Evolutionary conservation across 495 filamentous ascomycete genomes (phyloP), one percentile per base, ranked within the genome.

Genomic region (Lasiosphaeria miniovina): DNA sequence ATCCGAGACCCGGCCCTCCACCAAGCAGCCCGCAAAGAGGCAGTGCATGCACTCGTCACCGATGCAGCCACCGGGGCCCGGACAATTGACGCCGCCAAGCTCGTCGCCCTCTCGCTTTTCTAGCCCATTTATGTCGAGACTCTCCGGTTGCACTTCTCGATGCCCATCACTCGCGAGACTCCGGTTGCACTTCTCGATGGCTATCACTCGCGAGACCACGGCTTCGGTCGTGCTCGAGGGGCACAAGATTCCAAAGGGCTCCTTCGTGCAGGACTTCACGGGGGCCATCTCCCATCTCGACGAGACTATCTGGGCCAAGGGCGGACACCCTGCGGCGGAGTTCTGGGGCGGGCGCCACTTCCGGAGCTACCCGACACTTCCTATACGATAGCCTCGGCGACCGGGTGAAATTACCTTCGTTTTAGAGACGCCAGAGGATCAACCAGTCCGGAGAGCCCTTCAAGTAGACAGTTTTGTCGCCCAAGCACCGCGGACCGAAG

Each of bases 291-390:
- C 64, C 4, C 69, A 73, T 24, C 57, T 49, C 24, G 65, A 70
- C 10, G 67, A 70, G 10, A 43, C 48, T 3, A 45, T 68, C 11
- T 74, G 74, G 74, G 66, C 49, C 14, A 57, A 33, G 1, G 57
- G 55, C 0, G 69, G 60, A 0, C 72, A 72, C 46, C 71, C 71
- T 0, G 67, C 74, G 0, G 59, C 55, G 3, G 65, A 69, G 49
- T 76, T 74, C 60, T 76, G 72, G 73, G 68, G 68, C 0, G 55
- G 65, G 50, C 57, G 71, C 8, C 62, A 69, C 58, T 43, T 75
- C 5, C 11, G 6, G 36, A n/a, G n/a, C n/a, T n/a, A n/a, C n/a
- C n/a, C n/a, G n/a, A n/a, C n/a, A n/a, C n/a, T n/a, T n/a, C n/a
- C n/a, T n/a, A n/a, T n/a, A n/a, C n/a, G n/a, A n/a, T n/a, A n/a